These are phyloP conservation scores for Coelastrella sp. DNA, from an alignment of 139 green algal species.

Conservation along the genomic window DNA sequence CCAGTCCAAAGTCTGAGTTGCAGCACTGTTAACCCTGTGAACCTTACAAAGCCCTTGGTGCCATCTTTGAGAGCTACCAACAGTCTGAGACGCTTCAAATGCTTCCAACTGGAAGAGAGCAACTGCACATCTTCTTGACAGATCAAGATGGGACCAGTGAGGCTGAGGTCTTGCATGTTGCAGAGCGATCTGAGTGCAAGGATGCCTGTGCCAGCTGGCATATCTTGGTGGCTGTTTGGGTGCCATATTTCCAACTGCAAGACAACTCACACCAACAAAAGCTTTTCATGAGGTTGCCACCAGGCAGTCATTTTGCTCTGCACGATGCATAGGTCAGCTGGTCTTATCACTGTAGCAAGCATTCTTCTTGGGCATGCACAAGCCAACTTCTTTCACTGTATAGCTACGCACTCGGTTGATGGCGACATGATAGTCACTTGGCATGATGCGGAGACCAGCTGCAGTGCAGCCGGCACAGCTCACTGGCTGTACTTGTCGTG, in stretches of 20 bases:
- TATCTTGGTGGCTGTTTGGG: not conserved
- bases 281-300: too few species aligned
- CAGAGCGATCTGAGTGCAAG: not conserved
- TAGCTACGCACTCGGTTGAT: too few species aligned
- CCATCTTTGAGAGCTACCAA: not conserved
- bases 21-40: not conserved
- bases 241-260: not conserved
- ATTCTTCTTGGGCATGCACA: too few species aligned
- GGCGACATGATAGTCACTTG: too few species aligned
- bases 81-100: not conserved
- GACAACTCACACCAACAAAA: not conserved
- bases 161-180: not conserved
- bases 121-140: not conserved
- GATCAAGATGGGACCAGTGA: slow-evolving; percentile 9
- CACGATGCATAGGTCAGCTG: too few species aligned
- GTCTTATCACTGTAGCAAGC: too few species aligned
- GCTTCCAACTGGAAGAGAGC: not conserved
- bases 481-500: too few species aligned
- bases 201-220: not conserved
- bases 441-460: too few species aligned
- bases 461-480: too few species aligned
- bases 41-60: slow-evolving; percentile 19
- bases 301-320: too few species aligned
- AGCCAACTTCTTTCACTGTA: too few species aligned
- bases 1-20: not conserved